Evolutionary conservation across 306 rosid genomes (phyloP).

Genomic region (Cercis canadensis): DNA sequence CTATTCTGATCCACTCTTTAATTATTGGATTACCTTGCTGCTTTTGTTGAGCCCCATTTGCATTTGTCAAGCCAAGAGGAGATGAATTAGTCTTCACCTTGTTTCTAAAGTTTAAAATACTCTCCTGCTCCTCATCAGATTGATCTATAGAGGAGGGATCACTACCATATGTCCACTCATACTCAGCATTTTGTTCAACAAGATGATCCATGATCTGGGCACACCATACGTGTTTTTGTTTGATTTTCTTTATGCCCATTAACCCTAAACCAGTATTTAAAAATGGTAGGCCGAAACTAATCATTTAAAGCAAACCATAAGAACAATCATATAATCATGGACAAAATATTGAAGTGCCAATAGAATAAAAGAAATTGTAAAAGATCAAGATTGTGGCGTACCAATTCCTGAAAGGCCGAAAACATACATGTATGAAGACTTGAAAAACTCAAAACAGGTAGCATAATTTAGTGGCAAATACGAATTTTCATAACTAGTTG

Average conservation of each 20-base stretch:
- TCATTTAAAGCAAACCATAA: background rate
- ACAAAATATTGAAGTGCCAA: background rate
- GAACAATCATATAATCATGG: too few relatives aligned
- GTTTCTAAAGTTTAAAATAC: too few relatives aligned
- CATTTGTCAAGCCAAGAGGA: background rate
- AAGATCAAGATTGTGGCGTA: background rate
- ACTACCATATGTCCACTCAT: background rate
- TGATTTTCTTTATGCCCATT: conserved; percentile 1
- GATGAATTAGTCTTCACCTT: background rate
- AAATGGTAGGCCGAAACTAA: background rate
- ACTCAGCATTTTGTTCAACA: background rate
- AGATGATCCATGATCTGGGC: too few relatives aligned
- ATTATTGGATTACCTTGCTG: background rate
- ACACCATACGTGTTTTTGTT: conserved; percentile 1
- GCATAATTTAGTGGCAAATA: background rate
- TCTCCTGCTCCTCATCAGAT: too few relatives aligned
- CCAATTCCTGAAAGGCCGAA: background rate
- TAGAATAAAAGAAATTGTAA: background rate
- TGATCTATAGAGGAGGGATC: too few relatives aligned
- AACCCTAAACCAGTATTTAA: too few relatives aligned
- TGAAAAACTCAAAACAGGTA: background rate
- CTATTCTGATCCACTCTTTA: background rate
- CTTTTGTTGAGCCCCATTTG: background rate
- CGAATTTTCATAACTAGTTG: background rate
- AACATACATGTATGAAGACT: background rate